Evolutionary conservation across 2,329 filamentous ascomycete species (phyloP), one percentile per base, ranked within the genome.

Genomic region (Chaetothyriales sp.): DNA sequence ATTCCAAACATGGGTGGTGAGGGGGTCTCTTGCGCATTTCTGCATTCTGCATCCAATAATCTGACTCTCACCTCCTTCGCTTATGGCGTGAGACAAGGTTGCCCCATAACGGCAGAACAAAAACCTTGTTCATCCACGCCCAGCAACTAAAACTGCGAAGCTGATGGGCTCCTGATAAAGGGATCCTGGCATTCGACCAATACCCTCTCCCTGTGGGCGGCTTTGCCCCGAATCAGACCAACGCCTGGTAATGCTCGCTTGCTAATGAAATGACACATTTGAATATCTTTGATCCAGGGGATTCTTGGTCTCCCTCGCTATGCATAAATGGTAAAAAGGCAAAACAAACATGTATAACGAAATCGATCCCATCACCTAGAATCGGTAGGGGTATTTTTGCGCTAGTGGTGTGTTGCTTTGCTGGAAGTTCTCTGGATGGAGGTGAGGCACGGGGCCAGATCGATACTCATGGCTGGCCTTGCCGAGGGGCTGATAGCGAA

Each of bases 401-500:
- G 54, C 22, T 25, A 56, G 15, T 2, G 59, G 59, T 28, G 59
- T 60, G 10, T 58, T 58, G 52, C 58, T 56, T 37, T 63, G 64
- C n/a, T 63, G 63, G 66, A 69, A 72, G 13, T 65, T 63, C n/a
- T 73, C 70, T 9, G 66, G 65, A 40, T 72, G 68, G 48, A 70
- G 63, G 48, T 71, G 72, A 6, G 85, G 85, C 4, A 89, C 77
- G 18, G 86, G 77, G 9, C 85, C 85, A 0, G 82, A 78, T 53
- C 67, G 69, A 40, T 82, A 80, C 52, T 85, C 73, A 44, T 84
- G 80, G 53, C 81, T 75, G 29, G 80, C 73, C 63, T 85, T 81
- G 7, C 85, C 84, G 4, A 90, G 69, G 7, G 85, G 84, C 58
- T 89, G 83, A 63, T 92, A 86, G 65, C 90, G 84, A 83, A 94